Evolutionary conservation across 2,329 filamentous ascomycete species (phyloP).

Genomic region (Fusarium ramigenum): DNA sequence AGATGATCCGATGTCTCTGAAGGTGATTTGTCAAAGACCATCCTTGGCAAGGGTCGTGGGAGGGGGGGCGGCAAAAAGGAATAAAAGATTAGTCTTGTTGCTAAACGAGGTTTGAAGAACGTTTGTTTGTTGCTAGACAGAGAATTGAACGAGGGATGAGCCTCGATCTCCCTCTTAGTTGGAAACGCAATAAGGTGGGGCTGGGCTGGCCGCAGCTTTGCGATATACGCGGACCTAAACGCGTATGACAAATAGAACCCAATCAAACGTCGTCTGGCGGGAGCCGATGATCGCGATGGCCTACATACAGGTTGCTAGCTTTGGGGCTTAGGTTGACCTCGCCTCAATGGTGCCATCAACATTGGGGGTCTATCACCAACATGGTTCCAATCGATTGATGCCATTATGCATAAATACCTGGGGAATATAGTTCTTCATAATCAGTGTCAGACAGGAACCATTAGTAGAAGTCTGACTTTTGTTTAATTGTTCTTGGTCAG

Average conservation of each 20-base stretch:
- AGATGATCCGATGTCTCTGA: neutral
- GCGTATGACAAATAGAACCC: neutral
- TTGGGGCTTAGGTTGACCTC: neutral
- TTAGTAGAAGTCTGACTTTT: too few species aligned
- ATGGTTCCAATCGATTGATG: fast-evolving
- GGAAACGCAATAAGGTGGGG: neutral
- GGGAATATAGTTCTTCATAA: too few species aligned
- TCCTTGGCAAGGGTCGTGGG: neutral
- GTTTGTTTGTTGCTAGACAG: neutral
- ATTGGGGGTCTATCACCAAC: neutral
- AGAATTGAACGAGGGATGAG: neutral
- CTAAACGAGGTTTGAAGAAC: neutral
- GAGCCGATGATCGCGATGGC: neutral
- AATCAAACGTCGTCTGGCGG: neutral
- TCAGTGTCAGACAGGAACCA: too few species aligned
- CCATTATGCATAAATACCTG: fast-evolving
- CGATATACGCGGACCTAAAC: neutral
- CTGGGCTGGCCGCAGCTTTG: neutral
- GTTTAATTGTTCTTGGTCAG: too few species aligned
- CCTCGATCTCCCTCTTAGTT: neutral
- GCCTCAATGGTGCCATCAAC: neutral
- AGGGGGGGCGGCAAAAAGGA: neutral
- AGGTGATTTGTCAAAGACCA: neutral
- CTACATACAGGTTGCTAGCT: neutral
- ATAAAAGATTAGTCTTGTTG: neutral